Evolutionary conservation across 352 stramenopile genomes (phyloP).

Genomic region (Pythium folliculosum): DNA sequence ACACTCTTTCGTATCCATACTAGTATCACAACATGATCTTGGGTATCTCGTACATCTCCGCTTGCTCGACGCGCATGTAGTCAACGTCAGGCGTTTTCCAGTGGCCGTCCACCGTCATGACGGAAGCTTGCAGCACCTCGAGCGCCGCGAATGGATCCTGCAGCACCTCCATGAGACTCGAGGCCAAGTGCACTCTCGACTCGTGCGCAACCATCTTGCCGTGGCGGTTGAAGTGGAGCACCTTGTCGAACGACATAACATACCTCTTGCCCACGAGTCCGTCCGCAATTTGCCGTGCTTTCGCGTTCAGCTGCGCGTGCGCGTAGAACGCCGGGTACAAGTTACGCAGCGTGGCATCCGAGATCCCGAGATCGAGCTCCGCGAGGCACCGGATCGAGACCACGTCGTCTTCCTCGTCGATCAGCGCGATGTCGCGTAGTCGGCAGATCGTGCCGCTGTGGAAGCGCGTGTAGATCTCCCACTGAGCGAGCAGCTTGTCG

Average conservation of each 20-base stretch:
- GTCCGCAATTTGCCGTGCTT: conserved; percentile 26
- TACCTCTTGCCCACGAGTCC: conserved; percentile 36
- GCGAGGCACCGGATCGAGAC: conserved; percentile 40
- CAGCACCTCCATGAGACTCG: conserved; percentile 42
- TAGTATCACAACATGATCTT: conserved; percentile 15
- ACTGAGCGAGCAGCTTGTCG: conserved; percentile 47
- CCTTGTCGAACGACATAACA: conserved; percentile 34
- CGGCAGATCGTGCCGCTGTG: conserved; percentile 38
- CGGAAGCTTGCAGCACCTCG: conserved; percentile 48
- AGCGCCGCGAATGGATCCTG: conserved; percentile 55
- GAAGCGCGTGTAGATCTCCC: conserved; percentile 61
- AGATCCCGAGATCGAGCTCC: conserved; percentile 46
- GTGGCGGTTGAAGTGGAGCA: conserved; percentile 39
- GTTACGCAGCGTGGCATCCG: conserved; percentile 40
- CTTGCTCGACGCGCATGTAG: conserved; percentile 15
- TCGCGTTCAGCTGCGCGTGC: conserved; percentile 26
- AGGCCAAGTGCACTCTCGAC: conserved; percentile 48
- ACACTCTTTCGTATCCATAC: background rate
- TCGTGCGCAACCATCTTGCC: conserved; percentile 34
- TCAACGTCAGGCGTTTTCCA: conserved; percentile 18
- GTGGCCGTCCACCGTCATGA: conserved; percentile 36
- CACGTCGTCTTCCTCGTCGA: conserved; percentile 39
- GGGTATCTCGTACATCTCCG: conserved; percentile 25
- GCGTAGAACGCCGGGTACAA: conserved; percentile 51
- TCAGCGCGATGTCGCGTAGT: conserved; percentile 32